Conservation (phyloP, 805 yeast species). For the Dipodascus albidus region DNA sequence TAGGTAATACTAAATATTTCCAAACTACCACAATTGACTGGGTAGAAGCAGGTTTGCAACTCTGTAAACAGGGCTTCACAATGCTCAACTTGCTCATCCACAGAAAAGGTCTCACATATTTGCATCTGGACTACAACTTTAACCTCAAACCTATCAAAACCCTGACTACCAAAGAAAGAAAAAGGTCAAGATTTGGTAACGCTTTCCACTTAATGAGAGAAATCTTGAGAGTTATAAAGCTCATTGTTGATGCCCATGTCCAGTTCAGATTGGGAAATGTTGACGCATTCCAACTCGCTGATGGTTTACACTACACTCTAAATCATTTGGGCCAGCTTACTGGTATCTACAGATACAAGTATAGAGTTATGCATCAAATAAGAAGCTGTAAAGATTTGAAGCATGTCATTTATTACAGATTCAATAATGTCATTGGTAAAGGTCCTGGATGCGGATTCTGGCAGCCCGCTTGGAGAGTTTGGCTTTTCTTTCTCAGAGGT, state of each 20-base stretch:
- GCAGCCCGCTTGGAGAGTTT: conserved; percentile 98
- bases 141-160: conserved; percentile 95
- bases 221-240: conserved; percentile 68
- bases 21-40: conserved; percentile 90
- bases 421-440: conserved; percentile 80
- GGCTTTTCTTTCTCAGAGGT: conserved; percentile 89
- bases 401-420: conserved; percentile 78
- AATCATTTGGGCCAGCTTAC: conserved; percentile 94
- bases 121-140: conserved; percentile 92
- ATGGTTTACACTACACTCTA: conserved; percentile 79
- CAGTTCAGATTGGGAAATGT: conserved; percentile 82
- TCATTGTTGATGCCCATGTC: conserved; percentile 87
- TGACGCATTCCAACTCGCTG: conserved; percentile 91
- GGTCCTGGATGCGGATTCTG: conserved; percentile 99
- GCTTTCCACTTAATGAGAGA: conserved; percentile 93
- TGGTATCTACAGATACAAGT: conserved; percentile 93
- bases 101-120: conserved; percentile 77
- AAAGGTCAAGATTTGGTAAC: conserved; percentile 90
- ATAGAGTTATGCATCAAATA: conserved; percentile 96
- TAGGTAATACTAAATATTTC: conserved; percentile 75
- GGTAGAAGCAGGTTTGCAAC: conserved; percentile 96
- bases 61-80: conserved; percentile 86
- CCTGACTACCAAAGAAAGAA: conserved; percentile 89
- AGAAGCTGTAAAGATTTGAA: conserved; percentile 91
- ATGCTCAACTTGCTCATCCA: conserved; percentile 87